A percentile compares a stretch with the other conserved stretches of the same genome.
These are phyloP conservation scores for Datisca glomerata DNA, from an alignment of 306 rosid genomes.

Conservation along the genomic window DNA sequence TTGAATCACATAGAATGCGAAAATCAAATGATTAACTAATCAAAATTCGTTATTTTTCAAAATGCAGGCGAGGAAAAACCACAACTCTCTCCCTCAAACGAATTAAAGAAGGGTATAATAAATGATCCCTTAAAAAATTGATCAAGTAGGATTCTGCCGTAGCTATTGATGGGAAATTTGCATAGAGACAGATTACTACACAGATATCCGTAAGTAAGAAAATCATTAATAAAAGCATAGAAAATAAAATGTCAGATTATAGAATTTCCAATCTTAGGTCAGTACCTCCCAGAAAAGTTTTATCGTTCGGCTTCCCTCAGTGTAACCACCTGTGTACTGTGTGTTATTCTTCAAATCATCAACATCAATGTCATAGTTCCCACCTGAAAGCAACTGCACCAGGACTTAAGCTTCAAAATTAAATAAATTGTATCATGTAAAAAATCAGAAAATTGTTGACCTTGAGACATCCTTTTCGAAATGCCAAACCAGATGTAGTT, in stretches of 20 bases:
- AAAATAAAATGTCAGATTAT: not conserved
- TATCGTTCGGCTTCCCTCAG: conserved; percentile 70
- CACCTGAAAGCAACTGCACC: conserved; percentile 93
- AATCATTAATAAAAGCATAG: not conserved
- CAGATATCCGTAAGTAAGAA: too few species aligned
- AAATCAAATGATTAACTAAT: too few species aligned
- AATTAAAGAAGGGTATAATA: too few species aligned
- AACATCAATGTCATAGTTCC: conserved; percentile 78
- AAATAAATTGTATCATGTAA: not conserved
- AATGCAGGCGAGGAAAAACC: too few species aligned
- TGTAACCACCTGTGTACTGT: conserved; percentile 86
- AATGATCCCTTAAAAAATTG: too few species aligned
- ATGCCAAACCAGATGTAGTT: not conserved
- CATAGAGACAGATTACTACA: too few species aligned
- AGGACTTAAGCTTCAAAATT: not conserved
- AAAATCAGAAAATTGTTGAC: not conserved
- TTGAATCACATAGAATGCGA: too few species aligned
- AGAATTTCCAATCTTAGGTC: conserved; percentile 8
- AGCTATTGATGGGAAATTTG: too few species aligned
- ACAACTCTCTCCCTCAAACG: too few species aligned
- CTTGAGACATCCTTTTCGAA: not conserved
- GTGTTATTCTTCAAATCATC: conserved; percentile 83
- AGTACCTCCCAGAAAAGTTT: conserved; percentile 94
- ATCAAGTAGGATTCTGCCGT: too few species aligned
- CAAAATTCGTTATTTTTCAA: too few species aligned